Evolutionary conservation across 2,329 filamentous ascomycete genomes (phyloP).

Genomic region (Malbranchea cinnamomea): DNA sequence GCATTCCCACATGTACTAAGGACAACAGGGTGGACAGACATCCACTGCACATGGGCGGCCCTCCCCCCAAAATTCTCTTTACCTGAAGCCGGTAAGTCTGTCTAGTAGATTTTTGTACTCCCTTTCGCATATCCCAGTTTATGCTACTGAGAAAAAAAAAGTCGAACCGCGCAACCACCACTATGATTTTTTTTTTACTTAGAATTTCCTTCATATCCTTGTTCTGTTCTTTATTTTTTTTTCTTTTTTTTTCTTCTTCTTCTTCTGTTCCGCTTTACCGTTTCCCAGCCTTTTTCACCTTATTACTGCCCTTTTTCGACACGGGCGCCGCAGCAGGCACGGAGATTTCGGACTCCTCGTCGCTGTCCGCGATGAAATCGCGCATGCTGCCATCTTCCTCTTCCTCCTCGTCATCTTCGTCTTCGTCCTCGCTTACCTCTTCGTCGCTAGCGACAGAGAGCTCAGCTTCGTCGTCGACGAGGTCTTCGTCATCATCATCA

Average conservation of each 20-base stretch:
- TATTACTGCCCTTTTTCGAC: conserved; percentile 21
- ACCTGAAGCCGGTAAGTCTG: too few relatives aligned
- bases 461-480: conserved; percentile 31
- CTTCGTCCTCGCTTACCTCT: conserved; percentile 34
- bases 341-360: conserved; percentile 23
- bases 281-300: conserved; percentile 5
- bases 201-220: conserved; percentile 16
- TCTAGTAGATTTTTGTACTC: too few relatives aligned
- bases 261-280: background rate
- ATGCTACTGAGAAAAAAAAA: too few relatives aligned
- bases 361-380: conserved; percentile 34
- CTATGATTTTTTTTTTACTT: background rate
- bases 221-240: conserved; percentile 2
- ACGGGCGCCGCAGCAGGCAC: conserved; percentile 13
- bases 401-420: conserved; percentile 44
- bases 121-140: too few relatives aligned
- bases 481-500: conserved; percentile 29
- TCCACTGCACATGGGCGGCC: too few relatives aligned
- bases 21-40: too few relatives aligned
- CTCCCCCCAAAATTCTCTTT: too few relatives aligned
- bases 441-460: conserved; percentile 28
- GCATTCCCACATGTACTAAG: too few relatives aligned
- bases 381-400: conserved; percentile 40
- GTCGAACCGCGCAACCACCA: too few relatives aligned
- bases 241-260: background rate